Base-by-base conservation (phyloP, 2,329 filamentous ascomycete genomes). In the Colletotrichum sp. region DNA sequence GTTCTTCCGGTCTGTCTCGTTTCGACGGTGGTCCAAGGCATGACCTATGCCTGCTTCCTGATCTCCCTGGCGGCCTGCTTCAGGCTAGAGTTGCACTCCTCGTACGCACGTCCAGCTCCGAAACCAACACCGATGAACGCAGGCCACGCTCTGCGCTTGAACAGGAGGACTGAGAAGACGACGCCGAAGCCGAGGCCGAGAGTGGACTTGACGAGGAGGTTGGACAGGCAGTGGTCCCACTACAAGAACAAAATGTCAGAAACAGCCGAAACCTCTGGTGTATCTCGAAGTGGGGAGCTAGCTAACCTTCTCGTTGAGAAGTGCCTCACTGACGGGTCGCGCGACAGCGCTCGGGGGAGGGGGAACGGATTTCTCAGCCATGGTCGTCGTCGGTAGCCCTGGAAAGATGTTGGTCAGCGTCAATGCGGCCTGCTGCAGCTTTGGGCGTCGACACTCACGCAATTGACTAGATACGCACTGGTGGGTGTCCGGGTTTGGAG, bases 191-290 rank as follows among this genome's bases (percentile, higher is more conserved):
- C 95, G 85, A 99, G 94, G 83, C 97, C 97, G 86, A 99, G 94
- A 72, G 95, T 94, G 79, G 96, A 99, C 87, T 98, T 96, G 90
- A 99, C 98, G 85, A 99, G 92, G 87, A 98, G 92, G 84, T 98
- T 98, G 81, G 97, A 99, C 81, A 99, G 93, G 88, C 97, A 98
- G 89, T 95, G 96, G 86, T 99, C 97, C 97, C 97, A 99, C 97
- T 99, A 78, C 57, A 52, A 18, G 24, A 18, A 76, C 34, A 78
- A 80, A 15, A 85, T 77, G 79, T 80, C 60, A 76, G 72, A 62
- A 36, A 21, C 30, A 9, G 24, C 16, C 7, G 13, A 34, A 18
- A 16, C 64, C 60, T 70, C 55, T 60, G n/a, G 12, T 21, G 13
- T 30, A 30, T 63, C 28, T 36, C 49, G 49, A 49, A 21, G 59